Evolutionary conservation across 169 alveolate species (phyloP).

Genomic region (Ichthyophthirius multifiliis): DNA sequence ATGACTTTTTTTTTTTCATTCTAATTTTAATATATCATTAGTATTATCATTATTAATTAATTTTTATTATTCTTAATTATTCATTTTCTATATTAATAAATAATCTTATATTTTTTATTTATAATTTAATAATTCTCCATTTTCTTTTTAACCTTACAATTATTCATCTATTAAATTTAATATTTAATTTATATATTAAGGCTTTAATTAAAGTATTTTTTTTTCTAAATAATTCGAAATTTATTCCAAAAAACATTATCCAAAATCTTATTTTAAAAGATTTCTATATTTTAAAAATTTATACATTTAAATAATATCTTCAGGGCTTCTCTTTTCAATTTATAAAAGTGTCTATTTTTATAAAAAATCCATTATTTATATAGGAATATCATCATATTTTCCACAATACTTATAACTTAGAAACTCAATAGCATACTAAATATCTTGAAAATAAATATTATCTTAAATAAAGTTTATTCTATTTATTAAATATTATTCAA

Average conservation of each 20-base stretch:
- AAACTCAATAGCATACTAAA: neutral
- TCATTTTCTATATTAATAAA: too few species aligned
- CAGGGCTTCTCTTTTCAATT: neutral
- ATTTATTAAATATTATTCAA: neutral
- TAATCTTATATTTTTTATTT: too few species aligned
- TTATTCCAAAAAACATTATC: neutral
- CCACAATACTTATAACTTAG: neutral
- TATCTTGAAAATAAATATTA: slow-evolving; percentile 7
- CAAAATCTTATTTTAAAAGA: neutral
- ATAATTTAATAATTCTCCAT: too few species aligned
- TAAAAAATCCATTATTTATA: neutral
- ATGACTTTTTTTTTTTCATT: too few species aligned
- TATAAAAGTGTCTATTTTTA: neutral
- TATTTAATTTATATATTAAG: neutral
- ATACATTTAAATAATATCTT: neutral
- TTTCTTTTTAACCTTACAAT: too few species aligned
- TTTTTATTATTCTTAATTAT: too few species aligned
- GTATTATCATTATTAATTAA: too few species aligned
- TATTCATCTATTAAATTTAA: neutral
- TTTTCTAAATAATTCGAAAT: neutral
- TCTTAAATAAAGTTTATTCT: neutral
- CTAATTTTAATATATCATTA: too few species aligned
- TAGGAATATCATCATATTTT: neutral
- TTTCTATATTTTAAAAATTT: neutral
- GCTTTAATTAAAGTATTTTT: neutral